These are phyloP conservation scores for Ceratocystis lukuohia DNA, from an alignment of 2,329 filamentous ascomycete species.

Conservation along the genomic window DNA sequence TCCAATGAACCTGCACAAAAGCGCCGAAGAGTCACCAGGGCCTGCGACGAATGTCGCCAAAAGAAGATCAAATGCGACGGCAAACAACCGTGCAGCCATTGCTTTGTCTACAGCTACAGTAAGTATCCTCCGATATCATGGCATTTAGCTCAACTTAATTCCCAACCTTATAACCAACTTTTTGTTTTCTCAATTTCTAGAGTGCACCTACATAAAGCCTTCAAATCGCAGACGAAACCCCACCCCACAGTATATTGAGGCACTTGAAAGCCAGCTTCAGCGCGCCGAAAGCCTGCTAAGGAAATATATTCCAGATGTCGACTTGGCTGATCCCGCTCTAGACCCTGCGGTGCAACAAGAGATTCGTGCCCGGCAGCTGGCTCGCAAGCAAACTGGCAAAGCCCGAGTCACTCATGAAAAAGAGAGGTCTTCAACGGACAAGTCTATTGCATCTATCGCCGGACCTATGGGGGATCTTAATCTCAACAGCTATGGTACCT, in stretches of 20 bases:
- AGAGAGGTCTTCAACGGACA: conserved; percentile 33
- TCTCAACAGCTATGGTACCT: conserved; percentile 78
- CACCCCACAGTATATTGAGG: conserved; percentile 84
- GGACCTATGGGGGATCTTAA: conserved; percentile 83
- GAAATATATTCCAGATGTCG: conserved; percentile 68
- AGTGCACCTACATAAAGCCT: conserved; percentile 91
- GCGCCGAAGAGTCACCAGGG: conserved; percentile 62
- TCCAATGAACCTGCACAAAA: conserved; percentile 55
- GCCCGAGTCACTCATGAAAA: conserved; percentile 26
- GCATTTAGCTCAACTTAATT: neutral
- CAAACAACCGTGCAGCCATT: conserved; percentile 84
- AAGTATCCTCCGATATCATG: conserved; percentile 25
- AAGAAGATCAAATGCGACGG: conserved; percentile 85
- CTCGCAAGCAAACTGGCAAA: conserved; percentile 32
- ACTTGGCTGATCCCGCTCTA: conserved; percentile 71
- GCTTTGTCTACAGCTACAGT: conserved; percentile 98
- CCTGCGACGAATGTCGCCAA: conserved; percentile 68
- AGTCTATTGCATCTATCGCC: conserved; percentile 83
- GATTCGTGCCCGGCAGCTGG: conserved; percentile 42
- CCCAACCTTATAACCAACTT: conserved; percentile 19
- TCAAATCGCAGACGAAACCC: conserved; percentile 85
- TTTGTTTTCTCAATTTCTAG: conserved; percentile 33
- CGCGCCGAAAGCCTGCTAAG: conserved; percentile 69
- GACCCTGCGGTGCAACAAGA: conserved; percentile 65
- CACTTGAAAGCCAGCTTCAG: conserved; percentile 67